Base-by-base conservation (phyloP, 1,284 basidiomycete genomes). In the Melampsora americana region DNA sequence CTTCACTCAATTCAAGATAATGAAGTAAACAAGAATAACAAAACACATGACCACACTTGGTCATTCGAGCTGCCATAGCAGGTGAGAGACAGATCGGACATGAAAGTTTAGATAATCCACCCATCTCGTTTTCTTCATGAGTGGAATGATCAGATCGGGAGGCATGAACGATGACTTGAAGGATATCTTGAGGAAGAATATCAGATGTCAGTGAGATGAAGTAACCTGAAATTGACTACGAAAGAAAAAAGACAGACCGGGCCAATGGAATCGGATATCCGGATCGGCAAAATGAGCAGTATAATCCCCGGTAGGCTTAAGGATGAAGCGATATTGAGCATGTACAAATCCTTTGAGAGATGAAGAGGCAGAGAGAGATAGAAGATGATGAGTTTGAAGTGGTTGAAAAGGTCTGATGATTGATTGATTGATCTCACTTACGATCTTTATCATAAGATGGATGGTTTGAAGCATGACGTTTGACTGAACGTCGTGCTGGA, bases 1-100 rank as follows among this genome's bases (percentile, higher is more conserved):
- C 90, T 69, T 93, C 89, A 9, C 92, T 92, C 26, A 89, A 88
- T 81, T 87, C 90, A 80, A 98, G 87, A 82, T 95, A 96, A 83
- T 96, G 95, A n/a, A 82, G 78, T 28, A 82, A 80, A 79, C 82
- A 83, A 9, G 81, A 80, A 62, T 80, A 83, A 80, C 81, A 83
- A 66, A 79, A 83, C 23, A 95, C 93, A 87, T 97, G 95, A 77
- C 94, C 95, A 80, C 94, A 97, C 85, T 92, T 93, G 65, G 94
- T 97, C 92, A 98, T 98, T 65, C 96, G 87, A 20, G 95, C 92
- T 23, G 93, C 93, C 59, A 90, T 89, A 5, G 95, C 95, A 67
- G 92, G 87, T 61, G 91, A 91, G 61, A 99, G 87, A 84, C 95
- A 99, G 79, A 99, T 98, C 2, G 95, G 96, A 83, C 95, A 99